Percentiles rank a stretch among this genome's conserved stretches.
These are phyloP conservation scores for Boletus edulis DNA, from an alignment of 768 basidiomycete species.

Conservation along the genomic window DNA sequence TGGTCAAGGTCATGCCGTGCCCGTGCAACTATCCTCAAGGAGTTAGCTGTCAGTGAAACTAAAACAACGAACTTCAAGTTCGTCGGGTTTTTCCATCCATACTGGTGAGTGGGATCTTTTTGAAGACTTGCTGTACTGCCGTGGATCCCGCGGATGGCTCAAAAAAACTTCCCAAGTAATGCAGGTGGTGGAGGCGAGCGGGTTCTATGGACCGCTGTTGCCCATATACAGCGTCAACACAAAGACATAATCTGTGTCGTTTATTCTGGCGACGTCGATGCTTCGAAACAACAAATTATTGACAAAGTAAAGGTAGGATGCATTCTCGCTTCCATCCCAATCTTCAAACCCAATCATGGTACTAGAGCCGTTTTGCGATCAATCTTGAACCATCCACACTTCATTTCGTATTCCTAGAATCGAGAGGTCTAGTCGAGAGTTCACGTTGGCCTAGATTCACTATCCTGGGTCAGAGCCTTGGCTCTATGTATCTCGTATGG, in stretches of 20 bases:
- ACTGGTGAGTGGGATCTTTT: constrained; percentile 61
- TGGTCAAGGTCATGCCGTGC: constrained; percentile 19
- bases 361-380: constrained; percentile 80
- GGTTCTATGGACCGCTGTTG: constrained; percentile 90
- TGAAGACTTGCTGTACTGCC: background rate
- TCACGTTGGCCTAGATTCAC: constrained; percentile 88
- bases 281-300: constrained; percentile 77
- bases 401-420: constrained; percentile 78
- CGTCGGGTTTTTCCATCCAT: constrained; percentile 92
- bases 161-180: constrained; percentile 58
- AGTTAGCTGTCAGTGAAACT: constrained; percentile 6
- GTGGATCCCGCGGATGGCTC: constrained; percentile 18
- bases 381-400: constrained; percentile 59
- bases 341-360: background rate
- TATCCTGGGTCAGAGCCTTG: constrained; percentile 86
- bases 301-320: constrained; percentile 68
- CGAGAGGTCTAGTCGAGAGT: constrained; percentile 74
- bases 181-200: constrained; percentile 97
- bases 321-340: background rate
- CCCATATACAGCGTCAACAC: constrained; percentile 67
- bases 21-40: constrained; percentile 21
- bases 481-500: constrained; percentile 79
- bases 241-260: constrained; percentile 70
- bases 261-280: constrained; percentile 86
- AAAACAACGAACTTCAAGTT: constrained; percentile 32